Evolutionary conservation across 306 rosid genomes (phyloP).

Genomic region (Begonia fuchsioides): DNA sequence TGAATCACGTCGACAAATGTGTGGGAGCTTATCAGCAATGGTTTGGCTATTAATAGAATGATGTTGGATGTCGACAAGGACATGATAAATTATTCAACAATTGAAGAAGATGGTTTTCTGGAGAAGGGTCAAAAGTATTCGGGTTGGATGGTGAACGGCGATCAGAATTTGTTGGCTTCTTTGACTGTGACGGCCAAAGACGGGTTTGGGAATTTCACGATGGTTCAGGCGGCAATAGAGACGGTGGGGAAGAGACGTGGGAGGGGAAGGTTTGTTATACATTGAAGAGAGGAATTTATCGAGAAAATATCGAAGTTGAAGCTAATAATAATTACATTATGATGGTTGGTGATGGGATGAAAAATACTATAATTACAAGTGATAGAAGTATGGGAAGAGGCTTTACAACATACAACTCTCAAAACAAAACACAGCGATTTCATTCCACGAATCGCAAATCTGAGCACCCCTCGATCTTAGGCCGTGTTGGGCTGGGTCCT

Average conservation of each 20-base stretch:
- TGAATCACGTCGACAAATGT: slow-evolving; percentile 24
- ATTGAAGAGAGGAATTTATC: slow-evolving; percentile 62
- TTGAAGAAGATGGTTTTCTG: background rate
- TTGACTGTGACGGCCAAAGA: slow-evolving; percentile 43
- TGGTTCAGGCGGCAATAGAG: slow-evolving; percentile 56
- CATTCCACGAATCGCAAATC: slow-evolving; percentile 51
- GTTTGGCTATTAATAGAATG: slow-evolving; percentile 39
- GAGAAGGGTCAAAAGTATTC: slow-evolving; percentile 21
- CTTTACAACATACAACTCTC: slow-evolving; percentile 63
- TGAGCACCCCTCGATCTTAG: slow-evolving; percentile 44
- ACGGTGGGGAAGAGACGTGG: slow-evolving; percentile 41
- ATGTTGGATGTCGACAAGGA: slow-evolving; percentile 10
- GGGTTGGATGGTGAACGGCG: slow-evolving; percentile 31
- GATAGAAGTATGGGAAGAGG: slow-evolving; percentile 46
- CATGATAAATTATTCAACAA: too few relatives aligned
- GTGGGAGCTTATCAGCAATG: slow-evolving; percentile 53
- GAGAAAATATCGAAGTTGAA: slow-evolving; percentile 56
- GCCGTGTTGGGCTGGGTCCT: too few relatives aligned
- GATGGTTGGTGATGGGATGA: slow-evolving; percentile 66
- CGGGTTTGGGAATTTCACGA: slow-evolving; percentile 54
- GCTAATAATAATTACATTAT: slow-evolving; percentile 41
- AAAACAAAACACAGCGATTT: slow-evolving; percentile 51
- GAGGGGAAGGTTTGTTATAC: slow-evolving; percentile 35
- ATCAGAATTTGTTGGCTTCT: slow-evolving; percentile 35
- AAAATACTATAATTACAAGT: slow-evolving; percentile 38